Percentiles rank a stretch among this genome's conserved stretches.
phyloP scores from a whole-genome alignment of 2,329 filamentous ascomycete genomes.

The Penicillium janthinellum region DNA sequence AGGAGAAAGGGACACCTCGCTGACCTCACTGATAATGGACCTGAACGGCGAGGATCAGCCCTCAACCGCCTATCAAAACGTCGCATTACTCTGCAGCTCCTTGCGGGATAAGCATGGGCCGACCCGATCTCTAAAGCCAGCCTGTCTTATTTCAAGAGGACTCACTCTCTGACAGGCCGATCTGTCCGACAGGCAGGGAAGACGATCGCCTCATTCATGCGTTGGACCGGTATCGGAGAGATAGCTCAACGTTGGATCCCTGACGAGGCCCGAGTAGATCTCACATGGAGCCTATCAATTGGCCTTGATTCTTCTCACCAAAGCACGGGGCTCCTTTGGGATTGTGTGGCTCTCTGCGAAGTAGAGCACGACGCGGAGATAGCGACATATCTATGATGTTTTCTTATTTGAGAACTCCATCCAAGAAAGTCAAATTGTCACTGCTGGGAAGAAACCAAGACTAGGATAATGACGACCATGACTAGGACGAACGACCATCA shows the following conservation, averaged over 20 bases:
- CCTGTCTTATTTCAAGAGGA: background rate
- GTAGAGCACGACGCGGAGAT: background rate
- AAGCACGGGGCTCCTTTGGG: background rate
- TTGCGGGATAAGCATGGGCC: slow-evolving; percentile 2
- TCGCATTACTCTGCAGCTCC: background rate
- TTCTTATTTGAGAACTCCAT: background rate
- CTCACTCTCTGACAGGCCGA: background rate
- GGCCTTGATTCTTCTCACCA: background rate
- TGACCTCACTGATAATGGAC: background rate
- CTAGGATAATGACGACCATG: background rate
- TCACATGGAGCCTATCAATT: background rate
- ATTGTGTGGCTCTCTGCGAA: background rate
- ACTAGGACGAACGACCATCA: background rate
- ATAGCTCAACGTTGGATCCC: background rate
- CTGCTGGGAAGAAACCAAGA: no score
- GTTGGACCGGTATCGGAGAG: background rate
- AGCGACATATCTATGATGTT: background rate
- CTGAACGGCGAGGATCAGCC: background rate
- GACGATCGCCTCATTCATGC: background rate
- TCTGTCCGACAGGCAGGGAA: background rate
- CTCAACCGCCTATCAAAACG: slow-evolving; percentile 4
- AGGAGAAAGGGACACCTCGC: slow-evolving; percentile 1
- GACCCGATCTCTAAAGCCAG: background rate
- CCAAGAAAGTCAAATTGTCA: background rate
- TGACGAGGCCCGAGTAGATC: background rate